Evolutionary conservation across 2,329 filamentous ascomycete species (phyloP).

Genomic region (Penicillium capsulatum): DNA sequence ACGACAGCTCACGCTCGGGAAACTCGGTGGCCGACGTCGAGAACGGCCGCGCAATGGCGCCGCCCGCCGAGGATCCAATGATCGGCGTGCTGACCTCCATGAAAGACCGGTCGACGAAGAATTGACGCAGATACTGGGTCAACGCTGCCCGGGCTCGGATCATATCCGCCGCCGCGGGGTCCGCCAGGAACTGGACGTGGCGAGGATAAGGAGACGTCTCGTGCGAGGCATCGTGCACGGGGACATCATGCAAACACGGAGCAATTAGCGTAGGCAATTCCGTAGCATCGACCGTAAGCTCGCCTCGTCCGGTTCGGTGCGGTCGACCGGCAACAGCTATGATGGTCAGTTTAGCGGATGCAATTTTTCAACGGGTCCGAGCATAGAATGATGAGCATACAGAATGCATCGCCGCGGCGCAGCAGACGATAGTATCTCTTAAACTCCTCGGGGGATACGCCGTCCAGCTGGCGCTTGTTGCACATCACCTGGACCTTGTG

Average conservation of each 20-base stretch:
- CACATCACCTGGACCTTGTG: slow-evolving; percentile 71
- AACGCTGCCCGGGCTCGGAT: slow-evolving; percentile 71
- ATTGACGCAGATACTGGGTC: slow-evolving; percentile 67
- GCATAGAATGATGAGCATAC: slow-evolving; percentile 49
- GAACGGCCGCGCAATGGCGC: slow-evolving; percentile 83
- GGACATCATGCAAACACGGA: slow-evolving; percentile 75
- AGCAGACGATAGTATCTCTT: slow-evolving; percentile 62
- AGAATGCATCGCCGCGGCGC: slow-evolving; percentile 77
- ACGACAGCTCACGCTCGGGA: slow-evolving; percentile 63
- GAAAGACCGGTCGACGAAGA: slow-evolving; percentile 68
- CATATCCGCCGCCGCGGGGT: slow-evolving; percentile 62
- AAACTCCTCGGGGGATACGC: slow-evolving; percentile 43
- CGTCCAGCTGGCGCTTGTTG: slow-evolving; percentile 53
- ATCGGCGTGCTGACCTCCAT: slow-evolving; percentile 90
- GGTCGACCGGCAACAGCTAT: slow-evolving; percentile 67
- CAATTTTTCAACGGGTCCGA: not conserved
- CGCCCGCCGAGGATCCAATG: slow-evolving; percentile 75
- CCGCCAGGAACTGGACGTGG: slow-evolving; percentile 82
- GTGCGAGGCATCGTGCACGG: slow-evolving; percentile 63
- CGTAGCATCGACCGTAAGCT: slow-evolving; percentile 68
- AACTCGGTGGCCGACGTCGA: slow-evolving; percentile 74
- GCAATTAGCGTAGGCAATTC: slow-evolving; percentile 68
- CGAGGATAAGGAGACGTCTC: slow-evolving; percentile 72
- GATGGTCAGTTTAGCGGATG: slow-evolving; percentile 2
- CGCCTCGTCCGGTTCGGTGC: slow-evolving; percentile 65